phyloP scores from a whole-genome alignment of 2,329 filamentous ascomycete species.

The Cladosporium sp. region DNA sequence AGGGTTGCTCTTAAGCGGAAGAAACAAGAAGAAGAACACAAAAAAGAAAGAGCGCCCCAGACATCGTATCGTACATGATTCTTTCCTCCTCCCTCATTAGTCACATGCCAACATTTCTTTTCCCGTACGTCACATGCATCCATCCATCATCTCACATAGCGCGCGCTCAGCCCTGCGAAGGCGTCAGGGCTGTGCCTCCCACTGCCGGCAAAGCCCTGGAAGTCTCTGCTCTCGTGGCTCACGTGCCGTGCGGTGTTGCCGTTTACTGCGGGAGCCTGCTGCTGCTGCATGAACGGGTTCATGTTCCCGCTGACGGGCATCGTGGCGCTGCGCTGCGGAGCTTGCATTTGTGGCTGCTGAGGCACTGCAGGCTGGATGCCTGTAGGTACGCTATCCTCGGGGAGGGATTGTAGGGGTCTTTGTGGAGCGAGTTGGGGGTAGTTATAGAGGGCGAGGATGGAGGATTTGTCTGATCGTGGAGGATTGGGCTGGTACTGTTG shows the following conservation, averaged over 20 bases:
- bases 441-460: conserved; percentile 75
- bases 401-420: conserved; percentile 37
- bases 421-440: conserved; percentile 56
- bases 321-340: conserved; percentile 39
- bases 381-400: conserved; percentile 35
- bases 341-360: conserved; percentile 26
- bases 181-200: conserved; percentile 78
- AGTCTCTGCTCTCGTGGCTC: conserved; percentile 70
- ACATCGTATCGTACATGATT: conserved; percentile 1
- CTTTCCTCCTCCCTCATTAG: background rate
- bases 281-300: conserved; percentile 36
- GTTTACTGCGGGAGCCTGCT: conserved; percentile 21
- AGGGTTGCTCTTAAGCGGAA: background rate
- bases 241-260: conserved; percentile 43
- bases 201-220: conserved; percentile 60
- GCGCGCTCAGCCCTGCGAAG: conserved; percentile 72
- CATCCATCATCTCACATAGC: conserved; percentile 35
- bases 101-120: background rate
- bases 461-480: conserved; percentile 65
- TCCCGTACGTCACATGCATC: background rate
- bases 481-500: conserved; percentile 29
- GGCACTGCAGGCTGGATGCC: conserved; percentile 27
- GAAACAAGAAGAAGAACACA: background rate
- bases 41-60: background rate
- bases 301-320: conserved; percentile 38